Percentiles rank a stretch among this genome's conserved stretches.
phyloP scores from a whole-genome alignment of 805 yeast genomes.

The Hanseniaspora nectarophila region DNA sequence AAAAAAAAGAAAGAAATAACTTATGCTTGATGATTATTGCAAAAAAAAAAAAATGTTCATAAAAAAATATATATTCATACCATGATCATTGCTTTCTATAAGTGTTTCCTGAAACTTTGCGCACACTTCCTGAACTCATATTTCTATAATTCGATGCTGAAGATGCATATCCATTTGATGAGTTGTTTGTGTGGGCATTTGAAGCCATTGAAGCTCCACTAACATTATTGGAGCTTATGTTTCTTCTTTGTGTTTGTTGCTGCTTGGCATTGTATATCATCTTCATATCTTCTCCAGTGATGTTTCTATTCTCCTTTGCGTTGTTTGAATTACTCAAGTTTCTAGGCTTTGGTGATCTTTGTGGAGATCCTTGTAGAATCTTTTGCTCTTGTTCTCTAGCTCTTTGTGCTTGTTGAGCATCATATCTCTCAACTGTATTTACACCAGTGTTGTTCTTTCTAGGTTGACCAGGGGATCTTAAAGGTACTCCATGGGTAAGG shows the following conservation, averaged over 20 bases:
- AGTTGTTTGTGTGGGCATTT: conserved; percentile 13
- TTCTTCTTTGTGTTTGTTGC: conserved; percentile 13
- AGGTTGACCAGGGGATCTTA: conserved; percentile 94
- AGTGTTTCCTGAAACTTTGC: conserved; percentile 27
- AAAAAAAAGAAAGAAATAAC: not conserved
- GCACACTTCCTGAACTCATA: conserved; percentile 27
- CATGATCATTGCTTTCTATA: conserved; percentile 2
- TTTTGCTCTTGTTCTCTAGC: conserved; percentile 14
- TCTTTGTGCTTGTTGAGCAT: conserved; percentile 11
- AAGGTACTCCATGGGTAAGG: conserved; percentile 70
- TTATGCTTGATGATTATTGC: too few relatives aligned
- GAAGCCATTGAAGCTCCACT: not conserved
- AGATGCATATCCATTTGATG: conserved; percentile 24
- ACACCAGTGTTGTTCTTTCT: conserved; percentile 43
- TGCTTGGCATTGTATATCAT: conserved; percentile 15
- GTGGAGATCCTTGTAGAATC: conserved; percentile 15
- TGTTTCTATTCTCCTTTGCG: conserved; percentile 12
- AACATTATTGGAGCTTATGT: conserved; percentile 5
- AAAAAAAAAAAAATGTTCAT: not conserved
- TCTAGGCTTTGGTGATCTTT: conserved; percentile 13
- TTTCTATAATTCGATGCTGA: conserved; percentile 23
- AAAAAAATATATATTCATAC: not conserved
- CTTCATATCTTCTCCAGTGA: conserved; percentile 9
- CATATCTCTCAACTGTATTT: conserved; percentile 26
- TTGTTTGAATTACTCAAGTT: conserved; percentile 9